These are phyloP conservation scores for Nigrospora oryzae DNA, from an alignment of 2,329 filamentous ascomycete genomes.

Conservation along the genomic window DNA sequence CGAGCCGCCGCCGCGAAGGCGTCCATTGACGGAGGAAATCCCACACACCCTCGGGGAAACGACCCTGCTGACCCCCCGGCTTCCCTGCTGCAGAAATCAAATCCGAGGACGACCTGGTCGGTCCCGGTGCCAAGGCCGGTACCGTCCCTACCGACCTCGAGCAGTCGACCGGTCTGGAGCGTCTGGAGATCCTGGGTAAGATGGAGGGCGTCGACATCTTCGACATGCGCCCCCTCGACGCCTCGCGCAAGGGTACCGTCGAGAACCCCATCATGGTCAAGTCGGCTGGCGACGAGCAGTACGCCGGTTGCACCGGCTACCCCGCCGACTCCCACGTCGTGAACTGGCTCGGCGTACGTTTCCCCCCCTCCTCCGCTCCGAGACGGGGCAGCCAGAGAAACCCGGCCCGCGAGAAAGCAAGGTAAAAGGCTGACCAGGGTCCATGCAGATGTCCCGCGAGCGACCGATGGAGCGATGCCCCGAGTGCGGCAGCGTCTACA, in stretches of 20 bases:
- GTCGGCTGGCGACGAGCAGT: conserved; percentile 93
- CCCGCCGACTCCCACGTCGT: conserved; percentile 88
- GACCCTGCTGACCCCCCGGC: no score
- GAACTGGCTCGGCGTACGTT: conserved; percentile 79
- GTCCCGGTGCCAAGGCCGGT: conserved; percentile 73
- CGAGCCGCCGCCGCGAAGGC: no score
- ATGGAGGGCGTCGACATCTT: conserved; percentile 98
- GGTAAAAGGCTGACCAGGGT: background rate
- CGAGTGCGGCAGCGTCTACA: conserved; percentile 93
- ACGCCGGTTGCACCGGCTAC: conserved; percentile 88
- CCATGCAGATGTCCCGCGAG: conserved; percentile 65
- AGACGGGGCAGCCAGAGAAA: background rate
- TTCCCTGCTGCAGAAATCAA: conserved; percentile 61
- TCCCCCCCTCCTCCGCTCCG: background rate
- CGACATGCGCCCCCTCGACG: conserved; percentile 94
- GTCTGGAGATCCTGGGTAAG: conserved; percentile 97
- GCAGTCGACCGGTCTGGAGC: conserved; percentile 94
- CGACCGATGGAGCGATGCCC: conserved; percentile 91
- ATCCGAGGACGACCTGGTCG: conserved; percentile 70
- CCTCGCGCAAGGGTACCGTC: conserved; percentile 84
- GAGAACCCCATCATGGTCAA: conserved; percentile 85
- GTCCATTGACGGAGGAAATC: no score
- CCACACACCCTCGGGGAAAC: no score
- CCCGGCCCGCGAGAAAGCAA: background rate
- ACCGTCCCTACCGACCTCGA: conserved; percentile 90